Conservation (phyloP, 2,329 filamentous ascomycete species). For the Fusarium bactridioides region DNA sequence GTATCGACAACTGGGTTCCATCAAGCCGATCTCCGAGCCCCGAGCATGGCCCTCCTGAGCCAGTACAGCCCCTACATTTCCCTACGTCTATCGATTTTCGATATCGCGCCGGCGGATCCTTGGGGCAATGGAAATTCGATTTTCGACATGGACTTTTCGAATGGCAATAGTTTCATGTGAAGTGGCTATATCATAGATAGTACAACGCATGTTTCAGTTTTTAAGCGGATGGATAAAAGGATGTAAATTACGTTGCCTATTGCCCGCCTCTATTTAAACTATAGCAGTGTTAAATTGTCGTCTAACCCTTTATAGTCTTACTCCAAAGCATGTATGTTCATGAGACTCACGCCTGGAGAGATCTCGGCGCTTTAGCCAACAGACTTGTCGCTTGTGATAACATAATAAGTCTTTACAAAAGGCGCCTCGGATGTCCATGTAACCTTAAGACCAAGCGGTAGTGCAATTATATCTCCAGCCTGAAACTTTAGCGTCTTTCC, state of each 20-base stretch:
- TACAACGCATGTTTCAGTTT: no score
- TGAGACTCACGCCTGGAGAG: background rate
- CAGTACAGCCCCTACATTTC: background rate
- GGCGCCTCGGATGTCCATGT: background rate
- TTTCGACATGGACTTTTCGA: background rate
- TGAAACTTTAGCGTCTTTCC: background rate
- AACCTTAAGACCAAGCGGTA: background rate
- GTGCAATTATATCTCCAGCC: background rate
- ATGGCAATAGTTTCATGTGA: background rate
- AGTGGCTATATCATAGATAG: fast-evolving
- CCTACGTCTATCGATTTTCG: background rate
- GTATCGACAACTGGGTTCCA: background rate
- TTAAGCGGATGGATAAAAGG: background rate
- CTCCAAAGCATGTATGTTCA: fast-evolving
- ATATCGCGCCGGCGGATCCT: background rate
- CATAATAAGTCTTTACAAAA: background rate
- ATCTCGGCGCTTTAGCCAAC: fast-evolving
- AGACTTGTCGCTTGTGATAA: background rate
- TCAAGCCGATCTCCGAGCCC: background rate
- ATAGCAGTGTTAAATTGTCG: background rate
- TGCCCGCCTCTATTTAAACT: background rate
- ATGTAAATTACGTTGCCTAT: background rate
- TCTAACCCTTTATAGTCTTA: background rate
- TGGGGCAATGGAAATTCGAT: background rate
- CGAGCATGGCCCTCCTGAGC: background rate